Base-by-base conservation (phyloP, 73 alveolate genomes). In the Blepharisma japonicum region DNA sequence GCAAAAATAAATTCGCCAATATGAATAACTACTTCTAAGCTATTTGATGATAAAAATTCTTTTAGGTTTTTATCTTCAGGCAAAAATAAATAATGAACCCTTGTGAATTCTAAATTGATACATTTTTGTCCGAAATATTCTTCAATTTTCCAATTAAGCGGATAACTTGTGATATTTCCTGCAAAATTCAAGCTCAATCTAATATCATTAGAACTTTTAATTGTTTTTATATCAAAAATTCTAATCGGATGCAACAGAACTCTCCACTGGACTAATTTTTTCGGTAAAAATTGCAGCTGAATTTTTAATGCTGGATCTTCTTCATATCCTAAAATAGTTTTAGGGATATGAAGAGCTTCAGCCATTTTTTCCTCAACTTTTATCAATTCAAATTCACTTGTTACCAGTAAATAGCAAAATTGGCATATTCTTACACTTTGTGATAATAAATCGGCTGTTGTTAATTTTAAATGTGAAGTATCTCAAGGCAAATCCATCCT, bases 401-500 rank as follows among this genome's bases (percentile, higher is more conserved):
- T 47, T 45, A 70, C 80, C 45, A 70, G 39, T 6, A 39, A 14
- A 47, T 70, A 70, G 61, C 80, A 70, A 70, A 14, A 70, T 45
- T 70, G 66, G 46, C 80, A 70, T n/a, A 70, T 54, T 14, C 66
- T 23, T 0, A 39, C 56, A 70, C 66, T 70, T 45, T 70, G 66
- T 9, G 55, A 18, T 18, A 70, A 45, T 20, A 70, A 18, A n/a
- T 18, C 46, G 5, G 25, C 27, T n/a, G 56, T 18, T 14, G 66
- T 70, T 11, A 70, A 9, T 5, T 70, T 70, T 54, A 70, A 45
- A 70, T 70, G 80, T 38, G 56, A 39, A 39, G 66, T 70, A 45
- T 70, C 80, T 20, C 56, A 70, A 70, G 80, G 23, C 32, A 70
- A 70, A 45, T 70, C 80, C 66, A 39, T 70, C 42, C 80, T 70